These are phyloP conservation scores for Filosporella fistucella DNA, from an alignment of 495 filamentous ascomycete species.

Conservation along the genomic window DNA sequence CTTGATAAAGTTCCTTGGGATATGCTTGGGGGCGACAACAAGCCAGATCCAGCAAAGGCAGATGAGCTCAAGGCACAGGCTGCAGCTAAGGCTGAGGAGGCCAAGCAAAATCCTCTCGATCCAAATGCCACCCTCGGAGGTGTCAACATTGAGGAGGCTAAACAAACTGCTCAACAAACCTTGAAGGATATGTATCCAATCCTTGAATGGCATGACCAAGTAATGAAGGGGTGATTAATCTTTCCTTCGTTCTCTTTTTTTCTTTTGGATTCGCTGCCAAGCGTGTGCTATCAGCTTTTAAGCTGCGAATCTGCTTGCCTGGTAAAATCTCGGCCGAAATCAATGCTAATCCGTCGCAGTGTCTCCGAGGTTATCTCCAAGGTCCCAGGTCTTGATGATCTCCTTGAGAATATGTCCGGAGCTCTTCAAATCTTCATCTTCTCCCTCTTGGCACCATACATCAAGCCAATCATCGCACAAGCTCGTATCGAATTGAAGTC, in stretches of 20 bases:
- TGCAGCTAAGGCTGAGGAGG: slow-evolving; percentile 54
- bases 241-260: no score
- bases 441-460: slow-evolving; percentile 74
- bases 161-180: slow-evolving; percentile 45
- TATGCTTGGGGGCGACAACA: slow-evolving; percentile 62
- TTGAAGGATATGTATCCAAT: slow-evolving; percentile 71
- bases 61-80: slow-evolving; percentile 64
- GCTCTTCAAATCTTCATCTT: slow-evolving; percentile 81
- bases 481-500: slow-evolving; percentile 77
- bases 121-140: slow-evolving; percentile 37
- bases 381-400: neutral
- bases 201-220: slow-evolving; percentile 80
- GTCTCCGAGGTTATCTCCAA: slow-evolving; percentile 65
- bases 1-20: slow-evolving; percentile 73
- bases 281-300: no score
- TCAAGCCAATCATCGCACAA: slow-evolving; percentile 78
- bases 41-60: slow-evolving; percentile 51
- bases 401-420: slow-evolving; percentile 60
- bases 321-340: no score
- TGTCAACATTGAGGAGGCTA: slow-evolving; percentile 1
- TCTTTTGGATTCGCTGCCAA: no score
- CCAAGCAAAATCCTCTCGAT: slow-evolving; percentile 64
- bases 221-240: slow-evolving; percentile 73
- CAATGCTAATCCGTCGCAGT: no score
- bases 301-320: no score